Evolutionary conservation across 1,284 basidiomycete species (phyloP), one percentile per base, ranked within the genome.

Genomic region (Trichosporon faecale): DNA sequence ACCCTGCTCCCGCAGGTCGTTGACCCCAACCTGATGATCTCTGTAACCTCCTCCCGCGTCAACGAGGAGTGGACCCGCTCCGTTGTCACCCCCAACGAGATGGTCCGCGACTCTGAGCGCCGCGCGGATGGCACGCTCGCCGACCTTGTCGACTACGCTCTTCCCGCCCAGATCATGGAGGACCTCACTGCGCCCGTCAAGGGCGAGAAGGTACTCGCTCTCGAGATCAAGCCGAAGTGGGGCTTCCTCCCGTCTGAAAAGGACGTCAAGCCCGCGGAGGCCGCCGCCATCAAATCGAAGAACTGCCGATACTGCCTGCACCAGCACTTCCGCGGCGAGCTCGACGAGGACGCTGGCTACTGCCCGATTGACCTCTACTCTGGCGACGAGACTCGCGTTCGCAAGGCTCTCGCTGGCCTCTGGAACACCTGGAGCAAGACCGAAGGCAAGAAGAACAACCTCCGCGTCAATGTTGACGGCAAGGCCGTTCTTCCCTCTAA

Each of bases 141-240:
- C 8, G 60, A 77, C 76, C n/a, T 85, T 84, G 67, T 83, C 70
- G 65, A 89, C 69, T 91, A 86, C 21, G 85, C 91, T 6, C 84
- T 93, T n/a, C 90, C 90, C 2, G 90, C 90, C 3, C 73, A 79
- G 40, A 69, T 85, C 27, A 78, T 85, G 72, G 77, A 80, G 55
- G 89, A 94, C 83, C 86, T 93, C 35, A 86, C 92, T 14, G 88
- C 89, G 12, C 85, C 18, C 64, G 18, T 66, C 25, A 65, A 55
- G 18, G 71, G 69, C 21, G 66, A 75, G 29, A 73, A 66, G 57
- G 73, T 78, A 37, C 83, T 92, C 65, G 88, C 90, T 5, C 86
- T 95, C 11, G 94, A 96, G 83, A 93, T 96, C 83, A 96, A 97
- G 94, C 94, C 94, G 60, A 97, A 97, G 85, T 97, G 94, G 94